Evolutionary conservation across 1,284 basidiomycete genomes (phyloP), one percentile per base, ranked within the genome.

Genomic region (Salmacisia buchloeana): DNA sequence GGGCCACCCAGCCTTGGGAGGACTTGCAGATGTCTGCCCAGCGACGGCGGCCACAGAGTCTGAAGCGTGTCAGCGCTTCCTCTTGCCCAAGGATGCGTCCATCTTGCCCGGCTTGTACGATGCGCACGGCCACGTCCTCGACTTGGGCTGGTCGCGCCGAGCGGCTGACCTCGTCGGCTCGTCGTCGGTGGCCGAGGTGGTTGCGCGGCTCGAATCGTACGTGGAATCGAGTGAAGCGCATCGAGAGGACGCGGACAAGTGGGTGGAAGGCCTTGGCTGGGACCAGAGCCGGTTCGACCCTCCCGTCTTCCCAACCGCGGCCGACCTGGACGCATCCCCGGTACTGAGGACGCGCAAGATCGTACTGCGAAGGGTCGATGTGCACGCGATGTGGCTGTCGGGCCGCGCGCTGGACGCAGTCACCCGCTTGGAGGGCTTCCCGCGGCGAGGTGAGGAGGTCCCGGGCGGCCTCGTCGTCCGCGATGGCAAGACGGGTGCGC

Each of bases 181-280:
- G 15, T 59, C 36, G 2, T 73, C 71, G 3, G 63, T 69, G 10
- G 36, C 63, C 23, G 71, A 69, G 12, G 61, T 73, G 15, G 65
- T 72, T 31, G 56, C 60, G n/a, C 59, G 73, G 6, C 56, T 77
- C 13, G 69, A 74, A 21, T 34, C 45, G 6, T 69, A 74, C 33
- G 67, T 72, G 29, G 43, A 60, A 10, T 62, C 62, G 1, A 23
- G 59, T 4, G 68, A 71, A 9, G 52, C 68, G 12, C 59, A 72
- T 12, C 46, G 68, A 27, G 64, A 60, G 1, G 62, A 67, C 3
- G 62, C 59, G 1, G 58, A 58, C 1, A 58, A 60, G 3, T 94
- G 91, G 91, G 85, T 96, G 61, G 83, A 88, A 71, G 93, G 91
- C 2, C 86, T 89, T 82, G 93, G 92, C 4, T 97, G 93, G 92